Base-by-base conservation (phyloP, 148 eudicot species). In the Chenopodium album region DNA sequence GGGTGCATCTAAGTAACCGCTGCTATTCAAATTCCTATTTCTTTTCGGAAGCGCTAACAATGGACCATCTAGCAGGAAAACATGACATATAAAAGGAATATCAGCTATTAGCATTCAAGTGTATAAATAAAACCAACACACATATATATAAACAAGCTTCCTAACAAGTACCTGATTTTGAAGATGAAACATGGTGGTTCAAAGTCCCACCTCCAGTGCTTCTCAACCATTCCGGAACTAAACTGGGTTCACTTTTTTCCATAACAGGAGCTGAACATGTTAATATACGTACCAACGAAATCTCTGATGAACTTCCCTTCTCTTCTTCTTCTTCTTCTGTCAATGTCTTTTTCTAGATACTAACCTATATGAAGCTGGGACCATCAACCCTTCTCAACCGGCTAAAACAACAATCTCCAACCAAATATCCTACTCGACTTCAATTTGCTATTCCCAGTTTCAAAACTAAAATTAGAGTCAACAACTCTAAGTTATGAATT, bases 161-260 rank as follows among this genome's bases (percentile, higher is more conserved):
- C 63, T 28, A 50, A 5, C 37, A 16, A 22, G 26, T 85, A 92
- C 97, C 97, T 80, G 89, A 70, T 72, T 84, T 91, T 26, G 81
- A 90, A 29, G 88, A 82, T 28, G 85, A 85, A 82, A 82, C 85
- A 82, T 89, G 89, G 86, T 91, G 92, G 88, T 67, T 80, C 71
- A 91, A 81, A 86, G 78, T 84, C 79, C 89, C 84, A 85, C 89
- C 88, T 85, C 92, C 98, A 79, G 89, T 72, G 71, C 85, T 84
- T 88, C 90, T 90, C 89, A 95, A 71, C 99, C 99, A 95, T 89
- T 95, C 94, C 54, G 99, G 99, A 86, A 84, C 94, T 82, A 95
- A 92, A 84, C 91, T 86, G 65, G 97, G 99, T 87, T 95, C 99
- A 92, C 94, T 93, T 88, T 79, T 89, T 80, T 95, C 98, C 98